Evolutionary conservation across 2,329 filamentous ascomycete species (phyloP).

Genomic region (Aspergillus puulaauensis): DNA sequence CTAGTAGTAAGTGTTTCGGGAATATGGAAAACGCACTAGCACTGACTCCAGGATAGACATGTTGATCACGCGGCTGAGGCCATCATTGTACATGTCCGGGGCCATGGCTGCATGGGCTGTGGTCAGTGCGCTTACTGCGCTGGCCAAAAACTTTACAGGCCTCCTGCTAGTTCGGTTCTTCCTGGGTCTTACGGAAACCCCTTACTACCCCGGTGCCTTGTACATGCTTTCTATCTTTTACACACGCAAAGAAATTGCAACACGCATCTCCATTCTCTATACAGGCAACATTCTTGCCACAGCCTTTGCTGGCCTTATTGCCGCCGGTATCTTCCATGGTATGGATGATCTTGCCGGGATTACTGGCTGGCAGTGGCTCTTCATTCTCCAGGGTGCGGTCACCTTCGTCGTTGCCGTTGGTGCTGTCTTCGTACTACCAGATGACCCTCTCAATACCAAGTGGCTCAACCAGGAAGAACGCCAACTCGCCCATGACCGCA

Average conservation of each 20-base stretch:
- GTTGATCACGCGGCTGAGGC: conserved; percentile 37
- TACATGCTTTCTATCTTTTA: conserved; percentile 67
- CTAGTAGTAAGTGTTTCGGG: conserved; percentile 13
- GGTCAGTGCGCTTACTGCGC: conserved; percentile 27
- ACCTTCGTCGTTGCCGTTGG: conserved; percentile 44
- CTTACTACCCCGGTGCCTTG: conserved; percentile 61
- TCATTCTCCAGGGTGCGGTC: conserved; percentile 51
- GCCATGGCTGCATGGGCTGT: conserved; percentile 32
- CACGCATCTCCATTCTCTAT: conserved; percentile 58
- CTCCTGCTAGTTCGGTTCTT: conserved; percentile 41
- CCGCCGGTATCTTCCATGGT: conserved; percentile 58
- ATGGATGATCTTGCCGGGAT: conserved; percentile 58
- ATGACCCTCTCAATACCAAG: conserved; percentile 42
- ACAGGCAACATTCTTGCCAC: conserved; percentile 61
- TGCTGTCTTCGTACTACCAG: conserved; percentile 43
- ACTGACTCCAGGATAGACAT: conserved; percentile 13
- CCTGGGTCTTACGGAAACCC: conserved; percentile 32
- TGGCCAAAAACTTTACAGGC: conserved; percentile 40
- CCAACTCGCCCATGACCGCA: conserved; percentile 45
- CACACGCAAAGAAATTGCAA: conserved; percentile 58
- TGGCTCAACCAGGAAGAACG: conserved; percentile 29
- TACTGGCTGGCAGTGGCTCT: conserved; percentile 51
- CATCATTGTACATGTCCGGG: conserved; percentile 45
- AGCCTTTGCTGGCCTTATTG: conserved; percentile 60
- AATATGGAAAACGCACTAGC: background rate